A percentile compares a stretch with the other conserved stretches of the same genome.
Evolutionary conservation across 768 basidiomycete species (phyloP).

Genomic region (Podaxis sp.): DNA sequence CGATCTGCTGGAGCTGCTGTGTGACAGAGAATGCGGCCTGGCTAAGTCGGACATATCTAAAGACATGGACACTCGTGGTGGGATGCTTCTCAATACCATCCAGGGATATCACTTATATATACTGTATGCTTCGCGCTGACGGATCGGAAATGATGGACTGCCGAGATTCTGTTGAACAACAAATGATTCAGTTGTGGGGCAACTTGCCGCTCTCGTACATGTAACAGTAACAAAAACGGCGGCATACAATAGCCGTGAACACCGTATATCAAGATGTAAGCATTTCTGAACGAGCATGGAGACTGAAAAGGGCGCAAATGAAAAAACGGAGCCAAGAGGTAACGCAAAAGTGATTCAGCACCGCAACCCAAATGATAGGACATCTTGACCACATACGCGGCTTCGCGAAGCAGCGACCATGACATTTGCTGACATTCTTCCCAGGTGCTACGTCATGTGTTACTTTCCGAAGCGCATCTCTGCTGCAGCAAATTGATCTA

Average conservation of each 20-base stretch:
- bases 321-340: neutral
- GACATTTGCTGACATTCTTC: neutral
- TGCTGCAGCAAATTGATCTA: constrained; percentile 69
- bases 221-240: neutral
- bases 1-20: constrained; percentile 21
- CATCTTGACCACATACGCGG: neutral
- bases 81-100: neutral
- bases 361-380: neutral
- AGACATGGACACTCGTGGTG: neutral
- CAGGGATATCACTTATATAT: constrained; percentile 1
- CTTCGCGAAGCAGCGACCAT: neutral
- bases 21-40: neutral
- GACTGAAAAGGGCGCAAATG: neutral
- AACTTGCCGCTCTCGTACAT: neutral
- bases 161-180: constrained; percentile 1
- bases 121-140: neutral
- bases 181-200: neutral
- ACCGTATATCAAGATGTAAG: neutral
- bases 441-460: neutral
- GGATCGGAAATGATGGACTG: constrained; percentile 1
- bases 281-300: neutral
- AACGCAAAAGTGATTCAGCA: neutral
- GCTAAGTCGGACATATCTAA: neutral
- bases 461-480: constrained; percentile 80
- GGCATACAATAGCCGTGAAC: neutral